Conservation (phyloP, 1,139 yeast species). For the Kodamaea sp. region DNA sequence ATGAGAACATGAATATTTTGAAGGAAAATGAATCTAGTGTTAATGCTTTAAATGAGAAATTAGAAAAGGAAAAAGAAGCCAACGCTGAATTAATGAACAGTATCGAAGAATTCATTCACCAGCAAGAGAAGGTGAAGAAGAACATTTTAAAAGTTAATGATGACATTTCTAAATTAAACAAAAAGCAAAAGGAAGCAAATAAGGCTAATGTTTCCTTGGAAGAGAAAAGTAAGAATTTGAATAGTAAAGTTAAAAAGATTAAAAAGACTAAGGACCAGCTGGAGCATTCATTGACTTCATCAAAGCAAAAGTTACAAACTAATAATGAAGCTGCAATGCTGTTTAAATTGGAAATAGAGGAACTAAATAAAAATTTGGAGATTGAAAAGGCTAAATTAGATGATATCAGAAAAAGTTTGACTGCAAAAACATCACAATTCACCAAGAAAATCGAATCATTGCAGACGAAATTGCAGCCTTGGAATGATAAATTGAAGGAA, state of each 20-base stretch:
- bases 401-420: slow-evolving; percentile 60
- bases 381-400: slow-evolving; percentile 56
- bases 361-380: slow-evolving; percentile 44
- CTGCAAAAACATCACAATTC: slow-evolving; percentile 67
- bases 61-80: slow-evolving; percentile 47
- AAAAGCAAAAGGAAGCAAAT: slow-evolving; percentile 35
- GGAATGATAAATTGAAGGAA: slow-evolving; percentile 66
- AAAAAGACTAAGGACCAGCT: slow-evolving; percentile 45
- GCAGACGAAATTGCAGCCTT: slow-evolving; percentile 75
- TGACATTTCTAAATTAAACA: slow-evolving; percentile 33
- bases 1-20: slow-evolving; percentile 39
- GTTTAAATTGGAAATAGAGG: slow-evolving; percentile 39
- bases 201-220: slow-evolving; percentile 63
- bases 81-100: slow-evolving; percentile 41
- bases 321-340: slow-evolving; percentile 43
- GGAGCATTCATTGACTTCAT: slow-evolving; percentile 36
- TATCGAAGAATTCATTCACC: slow-evolving; percentile 36
- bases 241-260: slow-evolving; percentile 57
- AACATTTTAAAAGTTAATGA: slow-evolving; percentile 26
- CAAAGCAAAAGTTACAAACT: slow-evolving; percentile 45
- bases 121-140: slow-evolving; percentile 29
- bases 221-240: slow-evolving; percentile 67
- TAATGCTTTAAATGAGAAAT: slow-evolving; percentile 37
- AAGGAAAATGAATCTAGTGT: slow-evolving; percentile 33
- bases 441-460: slow-evolving; percentile 59